Evolutionary conservation across 768 basidiomycete species (phyloP).

Genomic region (Paxillus rubicundulus): DNA sequence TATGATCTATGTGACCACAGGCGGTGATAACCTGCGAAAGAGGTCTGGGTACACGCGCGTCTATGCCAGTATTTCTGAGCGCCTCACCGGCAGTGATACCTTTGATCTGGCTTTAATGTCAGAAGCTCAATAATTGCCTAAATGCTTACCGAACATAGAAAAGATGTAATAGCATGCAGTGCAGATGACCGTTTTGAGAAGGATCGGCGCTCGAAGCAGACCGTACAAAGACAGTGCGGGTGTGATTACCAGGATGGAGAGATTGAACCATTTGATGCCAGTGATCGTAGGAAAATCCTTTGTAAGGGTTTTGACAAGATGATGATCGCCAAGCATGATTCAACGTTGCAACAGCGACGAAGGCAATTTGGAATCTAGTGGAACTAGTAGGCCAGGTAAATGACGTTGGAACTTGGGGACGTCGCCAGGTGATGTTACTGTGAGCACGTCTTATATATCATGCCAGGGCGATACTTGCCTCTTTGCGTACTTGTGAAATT

Average conservation of each 20-base stretch:
- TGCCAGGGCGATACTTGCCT: slow-evolving; percentile 18
- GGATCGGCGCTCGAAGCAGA: slow-evolving; percentile 43
- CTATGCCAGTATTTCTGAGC: background rate
- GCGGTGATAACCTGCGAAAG: slow-evolving; percentile 66
- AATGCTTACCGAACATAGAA: slow-evolving; percentile 72
- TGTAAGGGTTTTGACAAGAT: slow-evolving; percentile 14
- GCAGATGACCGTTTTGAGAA: slow-evolving; percentile 57
- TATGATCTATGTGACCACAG: slow-evolving; percentile 86
- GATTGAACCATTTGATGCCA: slow-evolving; percentile 75
- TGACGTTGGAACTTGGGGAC: slow-evolving; percentile 10
- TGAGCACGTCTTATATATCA: slow-evolving; percentile 27
- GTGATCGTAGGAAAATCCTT: slow-evolving; percentile 45
- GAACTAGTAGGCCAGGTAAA: background rate
- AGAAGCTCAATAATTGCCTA: slow-evolving; percentile 1
- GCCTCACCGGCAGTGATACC: slow-evolving; percentile 50
- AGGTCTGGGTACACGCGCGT: slow-evolving; percentile 2
- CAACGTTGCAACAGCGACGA: background rate
- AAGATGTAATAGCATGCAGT: slow-evolving; percentile 73
- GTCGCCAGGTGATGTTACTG: slow-evolving; percentile 13
- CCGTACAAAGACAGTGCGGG: slow-evolving; percentile 75
- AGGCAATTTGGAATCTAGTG: background rate
- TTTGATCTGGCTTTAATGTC: slow-evolving; percentile 21
- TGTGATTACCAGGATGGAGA: slow-evolving; percentile 64
- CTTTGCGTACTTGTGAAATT: slow-evolving; percentile 13
- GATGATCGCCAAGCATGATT: slow-evolving; percentile 10